Conservation (phyloP, 2,329 filamentous ascomycete genomes). For the Taxawa tesnikishii region DNA sequence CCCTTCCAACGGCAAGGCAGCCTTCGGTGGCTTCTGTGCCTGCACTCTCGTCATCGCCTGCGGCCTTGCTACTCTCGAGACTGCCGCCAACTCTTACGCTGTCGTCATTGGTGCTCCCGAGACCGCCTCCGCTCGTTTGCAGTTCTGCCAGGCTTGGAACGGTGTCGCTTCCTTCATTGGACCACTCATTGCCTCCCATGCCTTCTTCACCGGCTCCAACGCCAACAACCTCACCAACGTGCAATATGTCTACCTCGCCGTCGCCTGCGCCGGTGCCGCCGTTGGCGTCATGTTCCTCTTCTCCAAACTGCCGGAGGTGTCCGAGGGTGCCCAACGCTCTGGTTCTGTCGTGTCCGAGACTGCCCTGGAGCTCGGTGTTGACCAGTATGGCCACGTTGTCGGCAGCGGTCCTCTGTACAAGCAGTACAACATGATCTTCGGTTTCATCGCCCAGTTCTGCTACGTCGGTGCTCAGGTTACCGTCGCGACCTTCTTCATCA, state of each 20-base stretch:
- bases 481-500: constrained; percentile 25
- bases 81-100: constrained; percentile 25
- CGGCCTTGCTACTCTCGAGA: constrained; percentile 26
- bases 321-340: constrained; percentile 13
- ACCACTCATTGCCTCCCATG: constrained; percentile 25
- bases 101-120: constrained; percentile 25
- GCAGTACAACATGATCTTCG: constrained; percentile 28
- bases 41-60: constrained; percentile 27
- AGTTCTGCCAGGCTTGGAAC: constrained; percentile 28
- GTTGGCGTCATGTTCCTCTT: constrained; percentile 24
- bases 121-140: constrained; percentile 22
- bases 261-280: constrained; percentile 22
- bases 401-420: constrained; percentile 22
- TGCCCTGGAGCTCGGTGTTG: constrained; percentile 17
- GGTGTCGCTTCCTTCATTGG: constrained; percentile 26
- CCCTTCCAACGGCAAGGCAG: constrained; percentile 15
- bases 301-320: constrained; percentile 23
- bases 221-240: constrained; percentile 21
- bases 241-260: constrained; percentile 26
- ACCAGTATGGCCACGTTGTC: constrained; percentile 18
- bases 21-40: constrained; percentile 25
- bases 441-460: constrained; percentile 23
- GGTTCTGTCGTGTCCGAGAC: constrained; percentile 16
- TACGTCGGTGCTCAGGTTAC: constrained; percentile 26
- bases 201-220: constrained; percentile 23